A percentile compares a stretch with the other conserved stretches of the same genome.
phyloP scores from a whole-genome alignment of 2,329 filamentous ascomycete genomes.

The Cytospora piceicola region DNA sequence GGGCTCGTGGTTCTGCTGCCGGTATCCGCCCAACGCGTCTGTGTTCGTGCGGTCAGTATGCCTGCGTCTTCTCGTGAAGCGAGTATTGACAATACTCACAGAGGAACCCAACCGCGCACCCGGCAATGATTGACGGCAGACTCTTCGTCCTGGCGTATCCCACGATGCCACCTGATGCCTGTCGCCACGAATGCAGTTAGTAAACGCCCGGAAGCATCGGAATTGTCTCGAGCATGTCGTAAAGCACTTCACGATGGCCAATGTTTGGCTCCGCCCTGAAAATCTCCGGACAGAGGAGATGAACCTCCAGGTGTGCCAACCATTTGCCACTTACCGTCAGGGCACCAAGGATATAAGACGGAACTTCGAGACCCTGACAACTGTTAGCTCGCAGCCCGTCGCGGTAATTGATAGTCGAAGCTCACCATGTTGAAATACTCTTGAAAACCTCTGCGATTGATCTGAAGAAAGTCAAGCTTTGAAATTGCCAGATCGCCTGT shows the following conservation, averaged over 20 bases:
- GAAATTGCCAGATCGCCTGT: background rate
- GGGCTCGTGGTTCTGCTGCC: constrained; percentile 72
- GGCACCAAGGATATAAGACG: constrained; percentile 29
- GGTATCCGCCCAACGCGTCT: constrained; percentile 80
- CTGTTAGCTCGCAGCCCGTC: constrained; percentile 13
- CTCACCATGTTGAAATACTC: constrained; percentile 25
- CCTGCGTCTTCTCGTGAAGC: background rate
- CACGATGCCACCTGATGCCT: constrained; percentile 79
- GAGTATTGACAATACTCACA: constrained; percentile 47
- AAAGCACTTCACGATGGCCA: background rate
- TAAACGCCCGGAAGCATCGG: background rate
- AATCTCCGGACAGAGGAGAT: background rate
- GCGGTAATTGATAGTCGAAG: background rate
- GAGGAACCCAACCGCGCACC: constrained; percentile 75
- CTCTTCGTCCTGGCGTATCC: constrained; percentile 87
- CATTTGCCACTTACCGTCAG: constrained; percentile 25
- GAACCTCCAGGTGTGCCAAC: background rate
- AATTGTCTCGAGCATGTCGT: background rate
- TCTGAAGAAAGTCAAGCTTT: background rate
- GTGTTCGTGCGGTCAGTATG: constrained; percentile 5
- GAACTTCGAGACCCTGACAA: constrained; percentile 23
- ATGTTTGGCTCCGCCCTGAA: no score
- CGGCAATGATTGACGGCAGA: constrained; percentile 83
- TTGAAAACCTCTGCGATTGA: background rate
- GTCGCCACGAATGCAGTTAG: constrained; percentile 9